Percentiles rank a stretch among this genome's conserved stretches.
Conservation (phyloP, 73 alveolate genomes). For the Blepharisma japonicum region DNA sequence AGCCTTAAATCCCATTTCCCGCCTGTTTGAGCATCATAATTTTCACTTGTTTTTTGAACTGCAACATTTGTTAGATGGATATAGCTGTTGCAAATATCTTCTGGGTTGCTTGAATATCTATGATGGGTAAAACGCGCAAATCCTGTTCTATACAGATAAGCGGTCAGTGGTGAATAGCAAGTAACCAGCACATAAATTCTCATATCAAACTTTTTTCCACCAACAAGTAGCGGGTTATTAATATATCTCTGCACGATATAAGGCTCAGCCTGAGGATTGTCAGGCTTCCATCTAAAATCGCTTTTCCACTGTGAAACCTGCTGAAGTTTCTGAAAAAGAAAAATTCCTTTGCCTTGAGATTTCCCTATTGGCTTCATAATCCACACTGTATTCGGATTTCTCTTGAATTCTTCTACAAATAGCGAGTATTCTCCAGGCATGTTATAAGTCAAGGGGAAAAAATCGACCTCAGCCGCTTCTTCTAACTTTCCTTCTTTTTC, state of each 20-base stretch:
- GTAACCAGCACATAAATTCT: slow-evolving; percentile 98
- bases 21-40: slow-evolving; percentile 95
- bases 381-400: slow-evolving; percentile 95
- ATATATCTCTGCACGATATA: slow-evolving; percentile 92
- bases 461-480: slow-evolving; percentile 86
- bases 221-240: slow-evolving; percentile 97
- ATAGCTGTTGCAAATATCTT: slow-evolving; percentile 89
- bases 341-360: slow-evolving; percentile 99
- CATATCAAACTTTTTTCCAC: slow-evolving; percentile 99
- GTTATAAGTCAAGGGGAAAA: slow-evolving; percentile 95
- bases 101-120: slow-evolving; percentile 85
- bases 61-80: slow-evolving; percentile 99
- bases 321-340: slow-evolving; percentile 92
- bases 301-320: slow-evolving; percentile 94
- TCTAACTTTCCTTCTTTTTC: slow-evolving; percentile 94
- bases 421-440: slow-evolving; percentile 98
- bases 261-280: slow-evolving; percentile 93
- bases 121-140: slow-evolving; percentile 97
- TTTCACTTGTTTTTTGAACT: slow-evolving; percentile 87
- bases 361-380: slow-evolving; percentile 98
- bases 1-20: slow-evolving; percentile 97
- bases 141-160: slow-evolving; percentile 95
- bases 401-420: slow-evolving; percentile 99
- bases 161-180: slow-evolving; percentile 97
- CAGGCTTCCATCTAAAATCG: slow-evolving; percentile 95